Evolutionary conservation across 148 eudicot genomes (phyloP), one percentile per base, ranked within the genome.

Genomic region (Pharnaceum exiguum): DNA sequence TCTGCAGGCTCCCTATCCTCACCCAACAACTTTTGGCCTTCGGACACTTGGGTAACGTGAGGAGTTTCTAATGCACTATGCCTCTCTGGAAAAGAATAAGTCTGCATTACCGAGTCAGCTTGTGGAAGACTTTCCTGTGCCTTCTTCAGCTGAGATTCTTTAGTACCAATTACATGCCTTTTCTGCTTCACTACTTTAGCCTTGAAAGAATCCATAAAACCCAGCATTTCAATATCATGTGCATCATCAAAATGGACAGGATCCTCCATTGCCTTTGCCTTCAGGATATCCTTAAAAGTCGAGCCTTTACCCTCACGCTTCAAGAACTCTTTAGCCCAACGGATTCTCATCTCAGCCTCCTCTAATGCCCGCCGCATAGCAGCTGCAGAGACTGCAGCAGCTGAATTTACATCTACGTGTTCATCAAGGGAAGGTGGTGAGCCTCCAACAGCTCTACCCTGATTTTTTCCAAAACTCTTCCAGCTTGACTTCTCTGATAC

Each of bases 261-360:
- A 28, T 19, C 42, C 64, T 42, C 74, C 59, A 52, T 69, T 51
- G 48, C 68, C 65, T 57, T 73, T 27, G 61, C 66, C 60, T 84
- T 85, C 51, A 68, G 57, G 46, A 70, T 67, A 66, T 70, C 72
- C 65, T 69, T 87, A 46, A 77, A 71, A 27, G 71, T 74, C 55
- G 55, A 68, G 57, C 78, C 83, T 43, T 60, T 77, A 47, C 79
- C 72, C 70, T 79, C 77, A 35, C 91, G 74, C 65, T 78, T 82
- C 85, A 83, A 71, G 55, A 77, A 67, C 62, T 77, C 81, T 69
- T 80, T 89, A 9, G 99, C 96, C 55, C 80, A 63, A 47, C 85
- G 82, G 69, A 94, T 83, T 62, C 75, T 78, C 71, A 71, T 78
- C 71, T 89, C 83, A 60, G 99, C 99, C 75, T 86, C 81, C 62